Evolutionary conservation across 2,329 filamentous ascomycete species (phyloP), one percentile per base, ranked within the genome.

Genomic region (Pseudogymnoascus destructans): DNA sequence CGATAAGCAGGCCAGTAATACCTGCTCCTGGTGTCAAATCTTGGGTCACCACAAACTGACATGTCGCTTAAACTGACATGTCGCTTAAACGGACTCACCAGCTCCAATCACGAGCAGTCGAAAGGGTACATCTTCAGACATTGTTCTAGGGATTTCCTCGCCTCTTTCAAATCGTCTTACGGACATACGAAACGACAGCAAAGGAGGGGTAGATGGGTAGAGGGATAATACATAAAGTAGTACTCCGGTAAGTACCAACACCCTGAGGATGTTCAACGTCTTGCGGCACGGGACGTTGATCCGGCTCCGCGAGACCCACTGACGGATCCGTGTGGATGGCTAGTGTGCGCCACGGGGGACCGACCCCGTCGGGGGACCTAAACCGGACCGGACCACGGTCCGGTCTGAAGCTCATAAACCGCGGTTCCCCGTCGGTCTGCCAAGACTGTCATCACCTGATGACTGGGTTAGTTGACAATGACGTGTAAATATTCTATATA

Each of bases 1-100:
- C 72, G 21, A 72, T 65, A 1, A 71, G 67, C 57, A 73, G 72
- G 7, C 73, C 72, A 13, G 72, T 73, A 42, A 70, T 71, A 13
- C 72, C 73, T 74, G 58, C 6, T 19, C 3, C 3, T 4, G 58
- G 36, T 40, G 30, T 60, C 19, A 61, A 55, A 40, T n/a, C 27
- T 23, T 23, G 15, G 35, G 21, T 25, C 42, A 55, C 56, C 3
- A 4, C 23, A 17, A 25, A 49, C n/a, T 9, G 17, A 52, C 4
- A 11, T 17, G 21, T 11, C 19, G 8, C n/a, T n/a, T n/a, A n/a
- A 21, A 42, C 11, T 6, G n/a, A 46, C 2, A 9, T n/a, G 23
- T 15, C 23, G 9, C 25, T 30, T 30, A 30, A 17, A 25, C 25
- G n/a, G 23, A 56, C 60, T 52, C 27, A 63, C 63, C 62, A 17